Percentiles rank a stretch among this genome's conserved stretches.
phyloP scores from a whole-genome alignment of 345 rosid genomes.

The Salix purpurea region DNA sequence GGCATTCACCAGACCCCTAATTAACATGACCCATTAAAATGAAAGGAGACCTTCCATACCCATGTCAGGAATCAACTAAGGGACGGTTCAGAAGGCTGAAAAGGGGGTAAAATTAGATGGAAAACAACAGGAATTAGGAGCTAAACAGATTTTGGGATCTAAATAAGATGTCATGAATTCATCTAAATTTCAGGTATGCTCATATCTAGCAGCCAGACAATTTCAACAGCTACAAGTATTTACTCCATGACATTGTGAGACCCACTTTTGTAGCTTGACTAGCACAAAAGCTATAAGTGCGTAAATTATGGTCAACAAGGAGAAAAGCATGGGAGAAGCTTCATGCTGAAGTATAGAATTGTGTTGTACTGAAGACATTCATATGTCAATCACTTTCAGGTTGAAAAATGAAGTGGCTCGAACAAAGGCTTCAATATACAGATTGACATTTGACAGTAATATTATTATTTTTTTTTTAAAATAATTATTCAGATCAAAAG shows the following conservation, averaged over 20 bases:
- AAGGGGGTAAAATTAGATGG: background rate
- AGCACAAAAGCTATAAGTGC: background rate
- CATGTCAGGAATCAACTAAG: background rate
- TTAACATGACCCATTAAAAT: no score
- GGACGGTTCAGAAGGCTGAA: background rate
- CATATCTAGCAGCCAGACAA: background rate
- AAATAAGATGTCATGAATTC: background rate
- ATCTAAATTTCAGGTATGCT: background rate
- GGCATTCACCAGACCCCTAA: no score
- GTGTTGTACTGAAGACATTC: background rate
- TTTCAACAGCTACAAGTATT: background rate
- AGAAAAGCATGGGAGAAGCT: background rate
- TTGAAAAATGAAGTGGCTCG: background rate
- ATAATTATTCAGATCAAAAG: background rate
- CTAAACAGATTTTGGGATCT: background rate
- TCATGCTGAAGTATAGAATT: background rate
- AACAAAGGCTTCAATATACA: background rate
- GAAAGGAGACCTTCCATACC: no score
- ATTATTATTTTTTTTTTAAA: background rate
- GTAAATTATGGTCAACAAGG: background rate
- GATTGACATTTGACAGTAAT: background rate
- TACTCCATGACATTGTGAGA: background rate
- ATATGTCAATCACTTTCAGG: background rate
- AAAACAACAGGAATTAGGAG: background rate
- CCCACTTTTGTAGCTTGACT: slow-evolving; percentile 7